phyloP scores from a whole-genome alignment of 345 rosid species.

The Hypericum perforatum region DNA sequence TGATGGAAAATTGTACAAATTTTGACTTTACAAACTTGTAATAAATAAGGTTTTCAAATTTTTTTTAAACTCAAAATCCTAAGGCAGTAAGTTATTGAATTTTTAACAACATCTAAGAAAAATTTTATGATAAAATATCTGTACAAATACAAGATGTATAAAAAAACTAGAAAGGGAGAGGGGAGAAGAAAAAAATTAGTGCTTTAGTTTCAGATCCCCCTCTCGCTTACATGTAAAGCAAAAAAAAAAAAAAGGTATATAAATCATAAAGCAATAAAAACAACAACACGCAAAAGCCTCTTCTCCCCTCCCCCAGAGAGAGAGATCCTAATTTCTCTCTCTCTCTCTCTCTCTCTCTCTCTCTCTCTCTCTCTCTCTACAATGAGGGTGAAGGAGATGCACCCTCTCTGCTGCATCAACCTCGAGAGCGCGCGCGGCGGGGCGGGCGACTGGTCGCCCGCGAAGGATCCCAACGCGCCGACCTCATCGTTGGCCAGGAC shows the following conservation, averaged over 20 bases:
- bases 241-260: no score
- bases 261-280: no score
- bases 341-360: not conserved
- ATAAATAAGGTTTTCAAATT: no score
- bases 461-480: slow-evolving; percentile 6
- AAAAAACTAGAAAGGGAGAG: no score
- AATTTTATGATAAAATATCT: no score
- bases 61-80: no score
- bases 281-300: slow-evolving; percentile 11
- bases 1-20: no score
- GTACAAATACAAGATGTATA: no score
- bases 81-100: no score
- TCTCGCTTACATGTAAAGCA: not conserved
- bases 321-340: not conserved
- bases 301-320: slow-evolving; percentile 14
- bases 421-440: slow-evolving; percentile 59
- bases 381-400: slow-evolving; percentile 92
- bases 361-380: slow-evolving; percentile 3
- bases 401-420: slow-evolving; percentile 87
- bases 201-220: slow-evolving; percentile 38
- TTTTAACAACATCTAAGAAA: no score
- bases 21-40: no score
- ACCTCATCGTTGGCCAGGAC: slow-evolving; percentile 31
- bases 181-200: no score
- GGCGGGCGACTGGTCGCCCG: slow-evolving; percentile 54